phyloP scores from a whole-genome alignment of 2,329 filamentous ascomycete species.

The Fusarium nematophilum region DNA sequence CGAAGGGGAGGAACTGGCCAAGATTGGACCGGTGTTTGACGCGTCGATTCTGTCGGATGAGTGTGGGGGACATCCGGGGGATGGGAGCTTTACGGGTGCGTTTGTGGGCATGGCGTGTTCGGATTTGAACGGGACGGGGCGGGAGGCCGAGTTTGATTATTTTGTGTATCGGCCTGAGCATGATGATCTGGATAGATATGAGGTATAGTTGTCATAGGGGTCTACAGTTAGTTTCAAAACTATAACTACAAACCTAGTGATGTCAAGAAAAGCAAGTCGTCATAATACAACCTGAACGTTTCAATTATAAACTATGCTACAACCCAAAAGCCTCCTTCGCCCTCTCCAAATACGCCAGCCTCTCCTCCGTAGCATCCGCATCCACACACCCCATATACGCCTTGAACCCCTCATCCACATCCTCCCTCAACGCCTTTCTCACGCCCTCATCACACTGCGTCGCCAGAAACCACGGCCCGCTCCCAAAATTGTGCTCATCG shows the following conservation, averaged over 20 bases:
- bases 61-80: conserved; percentile 69
- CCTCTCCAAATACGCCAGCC: conserved; percentile 54
- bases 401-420: conserved; percentile 55
- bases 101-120: conserved; percentile 68
- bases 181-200: conserved; percentile 61
- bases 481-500: conserved; percentile 66
- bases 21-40: conserved; percentile 67
- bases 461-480: conserved; percentile 62
- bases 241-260: no score
- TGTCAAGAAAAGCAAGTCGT: no score
- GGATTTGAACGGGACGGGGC: conserved; percentile 64
- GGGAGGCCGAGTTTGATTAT: conserved; percentile 61
- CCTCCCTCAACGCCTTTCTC: conserved; percentile 47
- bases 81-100: conserved; percentile 73
- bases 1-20: conserved; percentile 55
- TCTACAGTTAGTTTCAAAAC: no score
- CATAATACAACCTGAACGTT: no score
- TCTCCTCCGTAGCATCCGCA: conserved; percentile 45
- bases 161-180: conserved; percentile 63
- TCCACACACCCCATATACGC: conserved; percentile 63
- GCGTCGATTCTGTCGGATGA: conserved; percentile 71
- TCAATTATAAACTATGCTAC: no score
- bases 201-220: conserved; percentile 40
- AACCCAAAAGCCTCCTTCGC: conserved; percentile 62
- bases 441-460: conserved; percentile 55